phyloP scores from a whole-genome alignment of 495 filamentous ascomycete species.

The Bryoglossum gracile region DNA sequence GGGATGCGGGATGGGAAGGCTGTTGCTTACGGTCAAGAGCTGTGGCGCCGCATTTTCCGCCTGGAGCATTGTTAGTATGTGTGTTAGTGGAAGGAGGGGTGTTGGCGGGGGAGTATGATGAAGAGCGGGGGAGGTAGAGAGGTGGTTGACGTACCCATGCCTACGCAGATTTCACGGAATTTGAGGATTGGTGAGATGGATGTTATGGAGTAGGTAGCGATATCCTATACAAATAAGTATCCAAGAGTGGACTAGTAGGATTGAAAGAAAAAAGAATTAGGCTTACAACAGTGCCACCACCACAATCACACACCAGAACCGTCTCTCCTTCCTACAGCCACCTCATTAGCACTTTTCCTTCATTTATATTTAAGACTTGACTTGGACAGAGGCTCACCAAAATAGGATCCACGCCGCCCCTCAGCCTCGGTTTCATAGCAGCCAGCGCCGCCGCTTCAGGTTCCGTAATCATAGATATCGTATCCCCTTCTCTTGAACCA shows the following conservation, averaged over 20 bases:
- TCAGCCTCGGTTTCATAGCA: constrained; percentile 2
- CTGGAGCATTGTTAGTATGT: neutral
- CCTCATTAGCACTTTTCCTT: neutral
- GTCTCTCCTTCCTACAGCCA: constrained; percentile 2
- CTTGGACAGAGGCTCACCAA: constrained; percentile 6
- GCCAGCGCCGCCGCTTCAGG: constrained; percentile 28
- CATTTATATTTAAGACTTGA: neutral
- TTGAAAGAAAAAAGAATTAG: neutral
- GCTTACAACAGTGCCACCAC: constrained; percentile 18
- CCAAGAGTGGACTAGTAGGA: neutral
- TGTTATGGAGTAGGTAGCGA: constrained; percentile 7
- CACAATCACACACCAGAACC: constrained; percentile 24
- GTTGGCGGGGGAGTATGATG: constrained; percentile 1
- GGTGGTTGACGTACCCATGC: constrained; percentile 10
- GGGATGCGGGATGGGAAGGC: no score
- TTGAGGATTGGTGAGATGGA: neutral
- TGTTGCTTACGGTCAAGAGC: constrained; percentile 21
- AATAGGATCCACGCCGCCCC: neutral
- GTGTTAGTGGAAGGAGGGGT: constrained; percentile 17
- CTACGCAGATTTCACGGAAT: constrained; percentile 13
- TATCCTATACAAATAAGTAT: neutral
- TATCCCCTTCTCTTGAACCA: constrained; percentile 20
- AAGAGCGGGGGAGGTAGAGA: neutral
- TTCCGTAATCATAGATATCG: constrained; percentile 21
- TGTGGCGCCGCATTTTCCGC: constrained; percentile 12